Evolutionary conservation across 129 eudicot genomes (phyloP).

Genomic region (Erigeron canadensis): DNA sequence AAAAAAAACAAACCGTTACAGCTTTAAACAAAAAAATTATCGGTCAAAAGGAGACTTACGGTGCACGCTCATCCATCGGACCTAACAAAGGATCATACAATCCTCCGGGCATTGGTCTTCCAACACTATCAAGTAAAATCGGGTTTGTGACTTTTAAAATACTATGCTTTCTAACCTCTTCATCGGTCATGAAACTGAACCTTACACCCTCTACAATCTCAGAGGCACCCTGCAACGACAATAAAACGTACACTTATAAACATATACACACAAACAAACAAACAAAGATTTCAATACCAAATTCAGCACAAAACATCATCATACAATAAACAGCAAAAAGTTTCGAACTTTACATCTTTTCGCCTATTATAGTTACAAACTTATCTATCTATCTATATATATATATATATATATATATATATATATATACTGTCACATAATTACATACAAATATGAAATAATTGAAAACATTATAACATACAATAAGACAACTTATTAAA

Average conservation of each 20-base stretch:
- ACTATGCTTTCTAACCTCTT: slow-evolving; percentile 74
- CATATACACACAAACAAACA: not conserved
- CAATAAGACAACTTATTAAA: not conserved
- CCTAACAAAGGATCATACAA: slow-evolving; percentile 88
- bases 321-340: not conserved
- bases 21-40: not conserved
- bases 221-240: slow-evolving; percentile 49
- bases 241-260: not conserved
- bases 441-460: no score
- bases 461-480: not conserved
- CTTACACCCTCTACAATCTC: slow-evolving; percentile 59
- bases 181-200: slow-evolving; percentile 72
- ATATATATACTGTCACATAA: no score
- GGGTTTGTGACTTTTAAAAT: slow-evolving; percentile 61
- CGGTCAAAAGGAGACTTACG: slow-evolving; percentile 37
- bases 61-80: slow-evolving; percentile 46
- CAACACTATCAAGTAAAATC: slow-evolving; percentile 44
- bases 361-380: no score
- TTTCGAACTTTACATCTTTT: slow-evolving; percentile 1
- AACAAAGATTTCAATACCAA: not conserved
- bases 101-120: slow-evolving; percentile 70
- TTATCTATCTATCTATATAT: no score
- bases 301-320: not conserved
- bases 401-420: no score
- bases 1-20: not conserved